Percentiles rank a stretch among this genome's conserved stretches.
Evolutionary conservation across 306 rosid genomes (phyloP).

Genomic region (Lathyrus sativus): DNA sequence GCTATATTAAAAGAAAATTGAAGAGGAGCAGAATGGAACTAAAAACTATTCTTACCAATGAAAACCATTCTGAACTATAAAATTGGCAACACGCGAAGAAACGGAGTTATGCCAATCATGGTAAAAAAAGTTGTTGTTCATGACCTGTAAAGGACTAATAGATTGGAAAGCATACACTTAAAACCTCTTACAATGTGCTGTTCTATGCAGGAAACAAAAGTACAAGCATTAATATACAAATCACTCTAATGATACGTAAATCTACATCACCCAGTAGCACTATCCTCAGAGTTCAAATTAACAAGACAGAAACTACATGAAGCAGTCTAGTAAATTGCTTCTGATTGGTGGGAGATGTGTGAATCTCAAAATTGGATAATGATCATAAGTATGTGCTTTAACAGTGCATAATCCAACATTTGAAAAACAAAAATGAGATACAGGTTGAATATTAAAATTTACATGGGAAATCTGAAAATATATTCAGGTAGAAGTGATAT

Average conservation of each 20-base stretch:
- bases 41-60: too few species aligned
- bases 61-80: too few species aligned
- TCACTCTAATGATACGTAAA: slow-evolving; percentile 22
- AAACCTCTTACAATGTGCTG: not conserved
- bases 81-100: too few species aligned
- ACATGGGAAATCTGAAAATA: slow-evolving; percentile 7
- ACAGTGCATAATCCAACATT: slow-evolving; percentile 20
- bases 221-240: slow-evolving; percentile 13
- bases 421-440: slow-evolving; percentile 22
- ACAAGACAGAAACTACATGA: slow-evolving; percentile 9
- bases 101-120: too few species aligned
- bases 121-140: not conserved
- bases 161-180: slow-evolving; percentile 5
- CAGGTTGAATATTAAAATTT: not conserved
- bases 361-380: slow-evolving; percentile 19
- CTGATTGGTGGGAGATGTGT: slow-evolving; percentile 4
- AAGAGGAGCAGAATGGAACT: too few species aligned
- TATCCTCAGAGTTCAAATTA: slow-evolving; percentile 15
- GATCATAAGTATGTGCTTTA: slow-evolving; percentile 7
- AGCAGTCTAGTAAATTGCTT: slow-evolving; percentile 17
- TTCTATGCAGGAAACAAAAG: not conserved
- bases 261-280: slow-evolving; percentile 5
- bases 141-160: slow-evolving; percentile 22
- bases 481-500: not conserved
- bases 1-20: too few species aligned